phyloP scores from a whole-genome alignment of 768 basidiomycete genomes.

The Cyclocybe cylindracea region DNA sequence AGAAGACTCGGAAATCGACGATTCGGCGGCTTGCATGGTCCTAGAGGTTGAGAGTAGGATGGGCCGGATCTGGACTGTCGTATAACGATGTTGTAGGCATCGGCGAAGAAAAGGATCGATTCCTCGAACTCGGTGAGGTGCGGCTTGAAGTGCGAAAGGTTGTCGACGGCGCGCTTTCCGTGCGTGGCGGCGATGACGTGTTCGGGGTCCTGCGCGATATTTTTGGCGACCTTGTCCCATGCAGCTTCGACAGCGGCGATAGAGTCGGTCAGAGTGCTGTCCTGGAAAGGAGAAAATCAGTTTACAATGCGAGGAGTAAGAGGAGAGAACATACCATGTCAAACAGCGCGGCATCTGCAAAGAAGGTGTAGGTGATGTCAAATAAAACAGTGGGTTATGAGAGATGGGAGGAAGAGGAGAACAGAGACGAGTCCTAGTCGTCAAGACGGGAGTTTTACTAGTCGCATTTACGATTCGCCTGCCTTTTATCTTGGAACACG shows the following conservation, averaged over 20 bases:
- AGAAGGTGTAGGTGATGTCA: constrained; percentile 32
- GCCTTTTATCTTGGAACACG: too few relatives aligned
- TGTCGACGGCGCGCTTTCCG: constrained; percentile 77
- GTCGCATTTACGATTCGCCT: too few relatives aligned
- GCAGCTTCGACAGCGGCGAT: constrained; percentile 76
- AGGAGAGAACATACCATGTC: constrained; percentile 54
- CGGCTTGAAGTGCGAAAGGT: constrained; percentile 63
- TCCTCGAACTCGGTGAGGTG: constrained; percentile 62
- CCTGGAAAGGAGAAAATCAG: constrained; percentile 38
- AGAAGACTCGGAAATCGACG: too few relatives aligned
- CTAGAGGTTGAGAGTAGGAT: too few relatives aligned
- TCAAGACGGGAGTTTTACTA: too few relatives aligned
- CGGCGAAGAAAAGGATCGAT: constrained; percentile 66
- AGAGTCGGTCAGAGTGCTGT: constrained; percentile 74
- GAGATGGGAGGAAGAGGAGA: too few relatives aligned
- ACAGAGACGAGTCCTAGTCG: too few relatives aligned
- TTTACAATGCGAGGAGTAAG: neutral
- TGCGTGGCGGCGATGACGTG: constrained; percentile 77
- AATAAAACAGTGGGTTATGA: too few relatives aligned
- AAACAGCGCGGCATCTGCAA: constrained; percentile 61
- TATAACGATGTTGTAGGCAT: constrained; percentile 53
- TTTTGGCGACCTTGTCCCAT: constrained; percentile 71
- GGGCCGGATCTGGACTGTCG: too few relatives aligned
- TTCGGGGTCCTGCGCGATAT: constrained; percentile 67
- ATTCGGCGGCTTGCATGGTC: too few relatives aligned